Conservation (phyloP, 768 basidiomycete genomes). For the Trametes punicea region DNA sequence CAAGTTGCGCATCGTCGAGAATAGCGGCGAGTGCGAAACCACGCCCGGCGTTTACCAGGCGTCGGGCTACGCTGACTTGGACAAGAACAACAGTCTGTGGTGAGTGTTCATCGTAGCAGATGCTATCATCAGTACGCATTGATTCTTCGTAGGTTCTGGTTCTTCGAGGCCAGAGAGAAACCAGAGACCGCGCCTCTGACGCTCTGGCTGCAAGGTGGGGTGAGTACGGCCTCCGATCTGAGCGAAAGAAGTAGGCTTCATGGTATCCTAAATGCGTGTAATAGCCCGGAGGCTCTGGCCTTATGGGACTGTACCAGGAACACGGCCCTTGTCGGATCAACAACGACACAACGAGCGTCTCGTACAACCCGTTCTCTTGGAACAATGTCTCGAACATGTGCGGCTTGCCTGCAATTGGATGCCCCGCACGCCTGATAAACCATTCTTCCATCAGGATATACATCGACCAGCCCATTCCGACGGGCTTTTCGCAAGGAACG, state of each 20-base stretch:
- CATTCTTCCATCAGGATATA: constrained; percentile 43
- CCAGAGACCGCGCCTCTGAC: constrained; percentile 58
- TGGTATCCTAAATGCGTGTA: not conserved
- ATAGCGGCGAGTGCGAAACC: constrained; percentile 62
- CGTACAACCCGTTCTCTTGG: constrained; percentile 55
- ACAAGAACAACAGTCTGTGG: constrained; percentile 54
- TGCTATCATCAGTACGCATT: not conserved
- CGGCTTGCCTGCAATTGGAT: not conserved
- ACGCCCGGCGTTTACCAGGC: constrained; percentile 57
- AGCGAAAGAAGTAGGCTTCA: not conserved
- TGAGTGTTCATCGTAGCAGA: constrained; percentile 20
- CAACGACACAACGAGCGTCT: constrained; percentile 47
- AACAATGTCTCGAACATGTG: constrained; percentile 51
- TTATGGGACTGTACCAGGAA: constrained; percentile 39
- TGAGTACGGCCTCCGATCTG: constrained; percentile 19
- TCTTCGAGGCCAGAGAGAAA: constrained; percentile 59
- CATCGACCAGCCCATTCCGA: constrained; percentile 61
- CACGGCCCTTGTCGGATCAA: constrained; percentile 43
- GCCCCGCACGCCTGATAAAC: no score
- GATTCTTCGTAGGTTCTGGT: constrained; percentile 54
- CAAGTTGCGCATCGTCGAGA: constrained; percentile 50
- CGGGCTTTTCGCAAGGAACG: constrained; percentile 59
- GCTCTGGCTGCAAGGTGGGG: constrained; percentile 62
- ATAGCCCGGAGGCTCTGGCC: constrained; percentile 38
- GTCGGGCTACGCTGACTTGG: constrained; percentile 61